These are phyloP conservation scores for Fragilaria crotonensis DNA, from an alignment of 108 stramenopile species.

Conservation along the genomic window DNA sequence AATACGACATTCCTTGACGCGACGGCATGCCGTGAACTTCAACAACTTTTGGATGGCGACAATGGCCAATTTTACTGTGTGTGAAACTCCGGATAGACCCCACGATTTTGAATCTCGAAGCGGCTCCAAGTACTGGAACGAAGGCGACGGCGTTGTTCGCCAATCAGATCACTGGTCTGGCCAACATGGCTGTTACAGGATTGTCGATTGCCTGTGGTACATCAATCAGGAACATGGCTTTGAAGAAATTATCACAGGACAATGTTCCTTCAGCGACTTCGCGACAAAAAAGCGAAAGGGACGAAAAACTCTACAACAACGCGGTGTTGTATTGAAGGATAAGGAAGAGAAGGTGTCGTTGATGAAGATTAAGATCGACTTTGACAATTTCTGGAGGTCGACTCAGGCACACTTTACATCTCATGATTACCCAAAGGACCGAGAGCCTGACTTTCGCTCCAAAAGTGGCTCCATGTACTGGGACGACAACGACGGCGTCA, in stretches of 20 bases:
- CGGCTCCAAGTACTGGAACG: neutral
- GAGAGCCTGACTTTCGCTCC: neutral
- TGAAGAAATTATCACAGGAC: neutral
- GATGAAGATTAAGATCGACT: neutral
- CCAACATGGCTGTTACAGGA: neutral
- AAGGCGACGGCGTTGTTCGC: neutral
- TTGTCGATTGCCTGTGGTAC: neutral
- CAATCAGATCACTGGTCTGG: neutral
- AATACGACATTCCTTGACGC: no score
- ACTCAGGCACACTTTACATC: neutral
- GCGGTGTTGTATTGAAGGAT: neutral
- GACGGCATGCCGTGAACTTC: neutral
- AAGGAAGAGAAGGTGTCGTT: neutral
- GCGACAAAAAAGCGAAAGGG: neutral
- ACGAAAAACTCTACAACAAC: neutral
- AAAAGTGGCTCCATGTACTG: constrained; percentile 4
- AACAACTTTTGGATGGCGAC: constrained; percentile 3
- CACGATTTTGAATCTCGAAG: neutral
- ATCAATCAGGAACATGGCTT: neutral
- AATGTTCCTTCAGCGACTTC: neutral
- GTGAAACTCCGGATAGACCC: neutral
- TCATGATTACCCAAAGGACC: neutral
- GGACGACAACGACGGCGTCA: neutral
- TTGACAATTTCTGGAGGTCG: neutral
- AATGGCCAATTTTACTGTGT: constrained; percentile 3